Conservation (phyloP, 306 rosid genomes). For the Malus asiatica region DNA sequence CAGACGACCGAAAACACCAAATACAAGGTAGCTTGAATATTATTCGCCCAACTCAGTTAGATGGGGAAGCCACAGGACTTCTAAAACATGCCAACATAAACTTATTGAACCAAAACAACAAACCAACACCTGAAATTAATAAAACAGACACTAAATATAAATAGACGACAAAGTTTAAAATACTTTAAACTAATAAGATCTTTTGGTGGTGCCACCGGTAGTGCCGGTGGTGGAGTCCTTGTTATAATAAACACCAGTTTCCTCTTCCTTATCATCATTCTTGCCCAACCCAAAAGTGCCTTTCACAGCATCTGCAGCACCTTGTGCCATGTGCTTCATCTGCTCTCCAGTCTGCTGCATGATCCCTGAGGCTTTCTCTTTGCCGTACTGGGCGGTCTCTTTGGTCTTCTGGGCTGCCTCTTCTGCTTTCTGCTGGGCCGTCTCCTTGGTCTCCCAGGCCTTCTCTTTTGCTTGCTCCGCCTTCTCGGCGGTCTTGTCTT, state of each 20-base stretch:
- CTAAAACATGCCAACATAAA: not conserved
- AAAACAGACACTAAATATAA: not conserved
- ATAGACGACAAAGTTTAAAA: not conserved
- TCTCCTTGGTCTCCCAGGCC: conserved; percentile 8
- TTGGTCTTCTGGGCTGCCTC: not conserved
- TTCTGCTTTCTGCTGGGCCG: not conserved
- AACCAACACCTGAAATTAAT: not conserved
- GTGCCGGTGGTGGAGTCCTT: not conserved
- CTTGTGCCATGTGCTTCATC: conserved; percentile 43
- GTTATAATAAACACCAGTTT: not conserved
- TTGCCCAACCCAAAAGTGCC: conserved; percentile 47
- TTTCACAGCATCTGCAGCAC: conserved; percentile 48
- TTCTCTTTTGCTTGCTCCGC: conserved; percentile 8
- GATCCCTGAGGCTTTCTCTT: conserved; percentile 25
- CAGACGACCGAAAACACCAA: not conserved
- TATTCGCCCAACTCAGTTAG: not conserved
- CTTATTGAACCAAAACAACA: not conserved
- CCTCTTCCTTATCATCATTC: conserved; percentile 4
- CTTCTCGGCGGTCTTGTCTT: conserved; percentile 7
- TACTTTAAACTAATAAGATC: not conserved
- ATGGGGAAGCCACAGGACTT: not conserved
- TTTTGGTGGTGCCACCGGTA: not conserved
- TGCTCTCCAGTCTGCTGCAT: conserved; percentile 53
- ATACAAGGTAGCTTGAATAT: not conserved
- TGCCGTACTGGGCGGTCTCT: not conserved